A percentile compares a stretch with the other conserved stretches of the same genome.
phyloP scores from a whole-genome alignment of 208 protist species.

The Entamoeba histolytica region DNA sequence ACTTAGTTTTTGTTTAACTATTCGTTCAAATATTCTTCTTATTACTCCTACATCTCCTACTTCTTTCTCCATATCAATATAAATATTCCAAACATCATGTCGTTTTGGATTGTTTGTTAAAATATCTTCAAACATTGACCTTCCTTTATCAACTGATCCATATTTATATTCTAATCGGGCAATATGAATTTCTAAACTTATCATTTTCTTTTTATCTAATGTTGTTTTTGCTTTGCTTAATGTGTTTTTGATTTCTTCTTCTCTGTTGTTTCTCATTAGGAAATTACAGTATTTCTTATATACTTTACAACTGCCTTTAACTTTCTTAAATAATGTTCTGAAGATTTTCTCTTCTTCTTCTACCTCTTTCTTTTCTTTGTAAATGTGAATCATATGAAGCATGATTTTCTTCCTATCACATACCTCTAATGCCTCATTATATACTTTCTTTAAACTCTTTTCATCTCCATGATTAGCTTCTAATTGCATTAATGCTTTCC shows the following conservation, averaged over 20 bases:
- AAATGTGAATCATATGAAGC: neutral
- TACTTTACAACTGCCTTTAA: slow-evolving; percentile 31
- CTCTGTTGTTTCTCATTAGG: slow-evolving; percentile 3
- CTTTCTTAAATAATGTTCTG: slow-evolving; percentile 36
- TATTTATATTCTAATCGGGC: slow-evolving; percentile 53
- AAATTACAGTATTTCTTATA: slow-evolving; percentile 33
- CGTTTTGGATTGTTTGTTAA: slow-evolving; percentile 51
- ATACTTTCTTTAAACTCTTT: neutral
- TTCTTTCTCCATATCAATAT: slow-evolving; percentile 51
- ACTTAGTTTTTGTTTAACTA: slow-evolving; percentile 38
- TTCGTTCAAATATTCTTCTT: slow-evolving; percentile 45
- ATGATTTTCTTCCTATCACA: neutral
- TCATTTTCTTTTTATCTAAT: slow-evolving; percentile 42
- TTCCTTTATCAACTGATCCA: slow-evolving; percentile 48
- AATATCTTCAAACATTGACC: slow-evolving; percentile 60
- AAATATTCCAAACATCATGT: slow-evolving; percentile 53
- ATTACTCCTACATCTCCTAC: neutral
- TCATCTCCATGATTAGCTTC: neutral
- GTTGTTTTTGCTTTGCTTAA: slow-evolving; percentile 31
- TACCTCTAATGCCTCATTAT: neutral
- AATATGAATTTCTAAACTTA: slow-evolving; percentile 43
- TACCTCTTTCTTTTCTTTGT: neutral
- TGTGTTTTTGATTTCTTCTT: slow-evolving; percentile 13
- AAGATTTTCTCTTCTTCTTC: neutral
- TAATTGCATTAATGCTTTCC: neutral